These are phyloP conservation scores for Vitis hybrid DNA, from an alignment of 177 flowering plant genomes.

Conservation along the genomic window DNA sequence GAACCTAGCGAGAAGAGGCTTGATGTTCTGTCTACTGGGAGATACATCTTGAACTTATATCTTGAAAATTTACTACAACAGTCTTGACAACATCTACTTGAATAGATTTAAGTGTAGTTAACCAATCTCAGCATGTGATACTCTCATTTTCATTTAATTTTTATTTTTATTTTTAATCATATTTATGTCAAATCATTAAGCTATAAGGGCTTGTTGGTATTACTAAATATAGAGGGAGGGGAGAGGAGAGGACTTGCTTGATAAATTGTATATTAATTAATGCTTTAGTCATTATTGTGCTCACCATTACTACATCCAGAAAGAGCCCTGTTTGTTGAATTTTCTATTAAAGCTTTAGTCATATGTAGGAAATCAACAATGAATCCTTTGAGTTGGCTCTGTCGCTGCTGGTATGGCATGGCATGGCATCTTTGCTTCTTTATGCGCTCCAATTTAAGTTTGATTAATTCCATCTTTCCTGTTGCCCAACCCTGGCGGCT, in stretches of 20 bases:
- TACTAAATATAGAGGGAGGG: no score
- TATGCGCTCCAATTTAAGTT: no score
- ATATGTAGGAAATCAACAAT: neutral
- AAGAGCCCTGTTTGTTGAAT: neutral
- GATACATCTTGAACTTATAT: slow-evolving; percentile 84
- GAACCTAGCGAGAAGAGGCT: slow-evolving; percentile 92
- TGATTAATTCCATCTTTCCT: no score
- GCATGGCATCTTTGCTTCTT: neutral
- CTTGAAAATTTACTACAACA: slow-evolving; percentile 72
- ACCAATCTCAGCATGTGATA: neutral
- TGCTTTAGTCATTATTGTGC: neutral
- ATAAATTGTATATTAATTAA: neutral
- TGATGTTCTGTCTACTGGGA: slow-evolving; percentile 83
- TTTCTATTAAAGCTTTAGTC: neutral
- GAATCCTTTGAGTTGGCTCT: neutral
- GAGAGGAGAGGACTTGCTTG: neutral
- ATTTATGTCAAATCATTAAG: no score
- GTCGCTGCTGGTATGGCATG: neutral
- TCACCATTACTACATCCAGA: neutral
- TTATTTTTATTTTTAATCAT: no score
- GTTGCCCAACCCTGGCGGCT: no score
- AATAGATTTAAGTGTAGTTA: neutral
- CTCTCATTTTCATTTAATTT: neutral
- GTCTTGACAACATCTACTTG: slow-evolving; percentile 41
- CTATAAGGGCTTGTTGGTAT: no score